Percentiles rank a stretch among this genome's conserved stretches.
Conservation (phyloP, 805 yeast genomes). For the Candida corydali region DNA sequence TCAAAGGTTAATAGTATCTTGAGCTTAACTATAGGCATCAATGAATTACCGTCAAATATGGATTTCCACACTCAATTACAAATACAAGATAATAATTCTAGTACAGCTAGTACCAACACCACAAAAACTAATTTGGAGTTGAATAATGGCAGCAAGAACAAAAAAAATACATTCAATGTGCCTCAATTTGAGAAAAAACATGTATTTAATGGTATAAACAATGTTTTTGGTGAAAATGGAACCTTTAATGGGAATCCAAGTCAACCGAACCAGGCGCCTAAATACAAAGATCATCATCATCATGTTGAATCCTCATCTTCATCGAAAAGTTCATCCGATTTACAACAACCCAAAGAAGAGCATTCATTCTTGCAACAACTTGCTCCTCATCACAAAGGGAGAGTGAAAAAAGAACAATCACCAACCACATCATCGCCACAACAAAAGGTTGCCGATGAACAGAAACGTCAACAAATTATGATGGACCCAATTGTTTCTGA, state of each 20-base stretch:
- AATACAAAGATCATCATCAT: neutral
- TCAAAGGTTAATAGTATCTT: conserved; percentile 83
- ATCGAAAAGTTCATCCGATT: neutral
- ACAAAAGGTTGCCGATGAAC: neutral
- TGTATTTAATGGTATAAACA: conserved; percentile 50
- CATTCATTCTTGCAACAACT: neutral
- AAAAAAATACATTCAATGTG: conserved; percentile 20
- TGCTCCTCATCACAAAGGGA: neutral
- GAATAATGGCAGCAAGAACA: neutral
- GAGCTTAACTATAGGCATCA: conserved; percentile 53
- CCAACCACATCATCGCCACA: neutral
- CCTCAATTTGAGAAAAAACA: conserved; percentile 40
- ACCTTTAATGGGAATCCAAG: conserved; percentile 6
- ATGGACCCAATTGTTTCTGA: conserved; percentile 49
- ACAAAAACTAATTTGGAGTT: conserved; percentile 1
- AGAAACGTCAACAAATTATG: conserved; percentile 14
- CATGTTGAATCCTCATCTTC: conserved; percentile 2
- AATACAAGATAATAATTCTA: conserved; percentile 22
- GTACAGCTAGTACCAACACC: conserved; percentile 1
- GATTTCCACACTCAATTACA: conserved; percentile 42
- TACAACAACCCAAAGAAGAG: neutral
- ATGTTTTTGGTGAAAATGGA: conserved; percentile 21
- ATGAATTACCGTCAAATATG: conserved; percentile 33
- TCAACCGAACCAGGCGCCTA: conserved; percentile 1
- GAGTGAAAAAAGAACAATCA: neutral